phyloP scores from a whole-genome alignment of 768 basidiomycete species.

The Lyophyllum semitale region DNA sequence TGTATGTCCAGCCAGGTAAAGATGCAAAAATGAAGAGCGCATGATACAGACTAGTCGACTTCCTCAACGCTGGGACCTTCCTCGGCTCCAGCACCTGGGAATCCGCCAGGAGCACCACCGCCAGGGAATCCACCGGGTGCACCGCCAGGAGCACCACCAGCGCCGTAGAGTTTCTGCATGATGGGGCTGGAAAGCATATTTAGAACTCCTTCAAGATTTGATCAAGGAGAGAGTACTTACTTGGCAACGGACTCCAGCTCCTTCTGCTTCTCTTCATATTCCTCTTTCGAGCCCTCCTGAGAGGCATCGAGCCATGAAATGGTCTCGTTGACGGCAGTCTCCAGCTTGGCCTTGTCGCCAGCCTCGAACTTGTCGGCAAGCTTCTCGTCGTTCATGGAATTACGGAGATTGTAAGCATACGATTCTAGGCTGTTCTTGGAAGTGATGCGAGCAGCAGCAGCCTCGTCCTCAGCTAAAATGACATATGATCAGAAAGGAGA shows the following conservation, averaged over 20 bases:
- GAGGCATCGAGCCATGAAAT: conserved; percentile 86
- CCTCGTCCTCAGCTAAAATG: conserved; percentile 76
- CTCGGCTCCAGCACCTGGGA: conserved; percentile 67
- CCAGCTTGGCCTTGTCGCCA: conserved; percentile 83
- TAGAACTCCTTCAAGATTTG: neutral
- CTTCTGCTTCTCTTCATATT: conserved; percentile 92
- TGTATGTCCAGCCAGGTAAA: neutral
- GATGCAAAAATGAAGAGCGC: conserved; percentile 15
- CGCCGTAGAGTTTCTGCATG: conserved; percentile 76
- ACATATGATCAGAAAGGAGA: conserved; percentile 2
- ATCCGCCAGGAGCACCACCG: conserved; percentile 67
- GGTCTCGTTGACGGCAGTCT: conserved; percentile 77
- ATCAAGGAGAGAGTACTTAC: conserved; percentile 24
- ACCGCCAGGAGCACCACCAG: conserved; percentile 66
- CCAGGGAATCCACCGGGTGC: conserved; percentile 62
- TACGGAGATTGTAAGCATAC: conserved; percentile 93
- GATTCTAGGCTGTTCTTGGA: conserved; percentile 94
- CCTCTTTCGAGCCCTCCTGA: conserved; percentile 90
- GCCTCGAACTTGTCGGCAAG: conserved; percentile 86
- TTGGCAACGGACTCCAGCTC: conserved; percentile 86
- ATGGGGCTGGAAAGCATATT: conserved; percentile 40
- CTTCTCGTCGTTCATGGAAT: conserved; percentile 84
- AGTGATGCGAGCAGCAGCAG: conserved; percentile 77
- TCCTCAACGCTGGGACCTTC: conserved; percentile 92
- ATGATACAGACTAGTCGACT: conserved; percentile 60